Conservation (phyloP, 2,329 filamentous ascomycete species). For the Zarea fungicola region DNA sequence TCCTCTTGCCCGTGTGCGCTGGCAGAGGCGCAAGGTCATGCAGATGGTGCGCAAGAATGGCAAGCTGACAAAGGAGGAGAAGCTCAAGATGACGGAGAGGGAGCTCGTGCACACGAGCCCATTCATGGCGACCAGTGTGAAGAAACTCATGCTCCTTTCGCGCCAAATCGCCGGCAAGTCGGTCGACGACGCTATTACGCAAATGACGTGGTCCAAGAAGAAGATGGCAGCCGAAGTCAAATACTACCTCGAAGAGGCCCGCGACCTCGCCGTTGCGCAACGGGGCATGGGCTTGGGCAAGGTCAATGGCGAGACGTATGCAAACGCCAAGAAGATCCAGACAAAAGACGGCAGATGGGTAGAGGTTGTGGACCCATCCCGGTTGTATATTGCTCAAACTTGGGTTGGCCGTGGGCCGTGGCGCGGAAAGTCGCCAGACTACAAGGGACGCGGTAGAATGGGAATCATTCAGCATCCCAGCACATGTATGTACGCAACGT, state of each 20-base stretch:
- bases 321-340: conserved; percentile 49
- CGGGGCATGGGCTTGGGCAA: conserved; percentile 76
- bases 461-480: conserved; percentile 64
- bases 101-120: conserved; percentile 56
- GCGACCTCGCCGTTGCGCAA: conserved; percentile 72
- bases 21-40: conserved; percentile 80
- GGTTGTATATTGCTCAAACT: conserved; percentile 84
- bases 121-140: conserved; percentile 75
- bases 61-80: conserved; percentile 51
- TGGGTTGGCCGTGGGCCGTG: conserved; percentile 80
- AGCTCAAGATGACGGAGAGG: conserved; percentile 61
- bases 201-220: conserved; percentile 96
- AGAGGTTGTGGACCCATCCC: conserved; percentile 66
- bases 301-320: conserved; percentile 34
- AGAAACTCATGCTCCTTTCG: conserved; percentile 84
- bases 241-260: conserved; percentile 73
- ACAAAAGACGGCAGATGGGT: conserved; percentile 71
- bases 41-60: conserved; percentile 62
- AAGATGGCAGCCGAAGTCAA: conserved; percentile 77
- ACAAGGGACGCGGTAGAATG: conserved; percentile 69
- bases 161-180: conserved; percentile 89
- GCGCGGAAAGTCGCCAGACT: conserved; percentile 54
- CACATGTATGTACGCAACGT: conserved; percentile 56
- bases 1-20: conserved; percentile 64
- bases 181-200: conserved; percentile 86